Evolutionary conservation across 2,329 filamentous ascomycete genomes (phyloP).

Genomic region (Aspergillus vadensis): DNA sequence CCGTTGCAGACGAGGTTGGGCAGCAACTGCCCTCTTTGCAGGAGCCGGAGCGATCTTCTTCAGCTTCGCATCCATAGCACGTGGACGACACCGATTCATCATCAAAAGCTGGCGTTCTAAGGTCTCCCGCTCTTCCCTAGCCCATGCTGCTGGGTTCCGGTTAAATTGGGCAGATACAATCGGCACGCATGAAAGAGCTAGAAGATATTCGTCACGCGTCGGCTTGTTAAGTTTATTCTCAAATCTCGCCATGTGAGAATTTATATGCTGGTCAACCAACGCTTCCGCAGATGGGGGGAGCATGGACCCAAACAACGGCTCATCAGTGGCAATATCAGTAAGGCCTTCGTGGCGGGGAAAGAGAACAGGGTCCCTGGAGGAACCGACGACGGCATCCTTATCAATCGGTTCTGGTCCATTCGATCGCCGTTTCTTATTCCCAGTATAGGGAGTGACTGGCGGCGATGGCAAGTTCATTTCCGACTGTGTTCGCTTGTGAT

Average conservation of each 20-base stretch:
- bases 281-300: constrained; percentile 38
- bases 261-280: constrained; percentile 46
- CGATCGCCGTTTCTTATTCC: constrained; percentile 42
- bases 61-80: constrained; percentile 33
- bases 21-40: constrained; percentile 29
- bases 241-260: constrained; percentile 45
- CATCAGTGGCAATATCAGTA: constrained; percentile 38
- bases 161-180: constrained; percentile 47
- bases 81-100: constrained; percentile 43
- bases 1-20: constrained; percentile 33
- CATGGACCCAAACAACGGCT: constrained; percentile 45
- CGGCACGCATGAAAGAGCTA: constrained; percentile 48
- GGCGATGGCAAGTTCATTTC: constrained; percentile 50
- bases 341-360: constrained; percentile 43
- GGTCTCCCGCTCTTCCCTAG: constrained; percentile 45
- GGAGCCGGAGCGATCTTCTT: constrained; percentile 47
- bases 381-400: constrained; percentile 27
- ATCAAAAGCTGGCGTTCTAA: constrained; percentile 44
- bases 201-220: constrained; percentile 47
- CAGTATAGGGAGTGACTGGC: constrained; percentile 48
- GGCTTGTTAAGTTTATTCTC: constrained; percentile 45
- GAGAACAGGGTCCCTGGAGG: constrained; percentile 44
- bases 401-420: constrained; percentile 37
- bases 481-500: constrained; percentile 45
- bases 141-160: constrained; percentile 47